phyloP scores from a whole-genome alignment of 208 protist genomes.

The Trypanosoma cruzi region DNA sequence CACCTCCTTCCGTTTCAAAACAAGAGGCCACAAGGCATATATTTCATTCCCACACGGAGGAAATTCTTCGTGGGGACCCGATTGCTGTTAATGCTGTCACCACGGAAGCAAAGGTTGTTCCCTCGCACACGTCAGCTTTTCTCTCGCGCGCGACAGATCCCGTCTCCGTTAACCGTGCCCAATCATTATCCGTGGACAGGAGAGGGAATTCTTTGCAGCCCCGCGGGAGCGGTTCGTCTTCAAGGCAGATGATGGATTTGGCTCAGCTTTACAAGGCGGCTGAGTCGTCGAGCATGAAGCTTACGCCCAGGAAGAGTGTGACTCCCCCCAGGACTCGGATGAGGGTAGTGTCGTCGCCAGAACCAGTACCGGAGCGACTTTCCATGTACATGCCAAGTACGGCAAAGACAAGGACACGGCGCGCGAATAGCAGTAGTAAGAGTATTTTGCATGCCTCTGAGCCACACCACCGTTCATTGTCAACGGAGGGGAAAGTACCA shows the following conservation, averaged over 20 bases:
- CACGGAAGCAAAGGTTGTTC: neutral
- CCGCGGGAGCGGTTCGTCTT: neutral
- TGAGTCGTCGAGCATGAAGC: neutral
- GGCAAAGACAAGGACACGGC: neutral
- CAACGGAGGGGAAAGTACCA: neutral
- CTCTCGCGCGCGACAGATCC: neutral
- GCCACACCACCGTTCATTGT: neutral
- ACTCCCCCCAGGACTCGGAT: neutral
- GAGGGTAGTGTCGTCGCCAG: neutral
- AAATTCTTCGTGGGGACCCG: neutral
- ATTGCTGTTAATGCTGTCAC: neutral
- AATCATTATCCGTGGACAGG: neutral
- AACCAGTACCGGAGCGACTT: constrained; percentile 28
- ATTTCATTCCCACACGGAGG: constrained; percentile 8
- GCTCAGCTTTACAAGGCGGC: constrained; percentile 13
- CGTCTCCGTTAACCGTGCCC: neutral
- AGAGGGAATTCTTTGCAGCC: neutral
- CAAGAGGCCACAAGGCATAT: neutral
- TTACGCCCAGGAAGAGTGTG: neutral
- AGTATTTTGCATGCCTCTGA: constrained; percentile 5
- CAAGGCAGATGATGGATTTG: constrained; percentile 8
- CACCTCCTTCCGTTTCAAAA: neutral
- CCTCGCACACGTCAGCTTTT: neutral
- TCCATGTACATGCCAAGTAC: constrained; percentile 36
- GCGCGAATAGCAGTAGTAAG: neutral